Evolutionary conservation across 306 rosid genomes (phyloP).

Genomic region (Vigna unguiculata): DNA sequence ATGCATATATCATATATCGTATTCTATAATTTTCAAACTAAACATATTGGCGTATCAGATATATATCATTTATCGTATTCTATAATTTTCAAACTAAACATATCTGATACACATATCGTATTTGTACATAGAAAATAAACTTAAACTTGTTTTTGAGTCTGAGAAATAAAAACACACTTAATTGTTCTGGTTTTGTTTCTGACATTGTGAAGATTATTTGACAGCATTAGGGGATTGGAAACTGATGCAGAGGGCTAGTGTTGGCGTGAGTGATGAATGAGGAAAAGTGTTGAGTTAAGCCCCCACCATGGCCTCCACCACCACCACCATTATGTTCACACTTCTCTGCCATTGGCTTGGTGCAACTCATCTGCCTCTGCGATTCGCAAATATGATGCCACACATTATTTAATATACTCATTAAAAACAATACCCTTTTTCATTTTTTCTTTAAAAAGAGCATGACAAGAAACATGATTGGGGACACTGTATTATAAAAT

Average conservation of each 20-base stretch:
- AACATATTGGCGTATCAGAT: too few relatives aligned
- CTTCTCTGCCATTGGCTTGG: conserved; percentile 40
- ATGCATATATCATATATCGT: too few relatives aligned
- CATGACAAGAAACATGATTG: conserved; percentile 50
- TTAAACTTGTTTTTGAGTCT: too few relatives aligned
- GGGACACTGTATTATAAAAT: conserved; percentile 63
- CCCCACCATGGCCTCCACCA: conserved; percentile 30
- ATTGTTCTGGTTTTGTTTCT: too few relatives aligned
- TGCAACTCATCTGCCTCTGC: conserved; percentile 46
- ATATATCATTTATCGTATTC: too few relatives aligned
- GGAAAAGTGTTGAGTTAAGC: conserved; percentile 39
- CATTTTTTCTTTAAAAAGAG: conserved; percentile 34
- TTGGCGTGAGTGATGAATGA: conserved; percentile 10
- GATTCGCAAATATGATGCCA: conserved; percentile 49
- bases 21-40: too few relatives aligned
- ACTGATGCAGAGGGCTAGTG: background rate
- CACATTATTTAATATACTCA: background rate
- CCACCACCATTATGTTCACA: conserved; percentile 15
- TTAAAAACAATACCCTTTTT: conserved; percentile 19
- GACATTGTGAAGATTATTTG: too few relatives aligned
- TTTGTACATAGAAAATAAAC: too few relatives aligned
- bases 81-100: too few relatives aligned
- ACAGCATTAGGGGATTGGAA: background rate
- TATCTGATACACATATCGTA: too few relatives aligned
- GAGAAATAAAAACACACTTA: too few relatives aligned